phyloP scores from a whole-genome alignment of 192 early-diverging fungal species.

The Umbelopsis sp. region DNA sequence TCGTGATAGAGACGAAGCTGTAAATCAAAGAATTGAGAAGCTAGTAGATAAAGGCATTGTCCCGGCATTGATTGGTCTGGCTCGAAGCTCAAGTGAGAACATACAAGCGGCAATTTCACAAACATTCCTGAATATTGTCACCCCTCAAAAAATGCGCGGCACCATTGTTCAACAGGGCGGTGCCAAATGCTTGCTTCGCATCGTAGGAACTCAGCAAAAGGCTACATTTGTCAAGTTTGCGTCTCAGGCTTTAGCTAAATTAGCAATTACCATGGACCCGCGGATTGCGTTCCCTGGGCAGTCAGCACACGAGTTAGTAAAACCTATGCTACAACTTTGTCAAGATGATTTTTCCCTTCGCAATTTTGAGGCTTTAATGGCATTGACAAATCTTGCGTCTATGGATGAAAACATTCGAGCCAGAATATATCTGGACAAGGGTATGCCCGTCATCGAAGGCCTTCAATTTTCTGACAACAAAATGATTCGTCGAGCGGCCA shows the following conservation, averaged over 20 bases:
- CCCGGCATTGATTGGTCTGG: slow-evolving; percentile 54
- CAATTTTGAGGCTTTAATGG: slow-evolving; percentile 91
- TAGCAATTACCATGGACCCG: slow-evolving; percentile 92
- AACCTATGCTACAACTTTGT: slow-evolving; percentile 68
- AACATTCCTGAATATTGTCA: slow-evolving; percentile 71
- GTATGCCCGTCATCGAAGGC: slow-evolving; percentile 73
- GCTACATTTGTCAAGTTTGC: slow-evolving; percentile 43
- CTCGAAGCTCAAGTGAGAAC: slow-evolving; percentile 57
- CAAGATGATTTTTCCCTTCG: slow-evolving; percentile 65
- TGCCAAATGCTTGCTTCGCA: slow-evolving; percentile 61
- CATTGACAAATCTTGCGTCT: slow-evolving; percentile 89
- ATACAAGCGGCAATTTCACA: slow-evolving; percentile 68
- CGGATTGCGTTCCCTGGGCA: slow-evolving; percentile 80
- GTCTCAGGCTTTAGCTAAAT: slow-evolving; percentile 86
- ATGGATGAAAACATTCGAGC: slow-evolving; percentile 68
- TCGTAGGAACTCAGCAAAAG: slow-evolving; percentile 30
- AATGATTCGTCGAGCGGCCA: slow-evolving; percentile 84
- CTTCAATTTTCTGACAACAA: slow-evolving; percentile 80
- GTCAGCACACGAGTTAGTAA: slow-evolving; percentile 67
- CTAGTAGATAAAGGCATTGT: slow-evolving; percentile 66
- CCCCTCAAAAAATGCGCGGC: slow-evolving; percentile 70
- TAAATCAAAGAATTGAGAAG: slow-evolving; percentile 55
- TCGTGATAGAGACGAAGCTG: slow-evolving; percentile 61
- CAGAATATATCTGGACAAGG: slow-evolving; percentile 60
- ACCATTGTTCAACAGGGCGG: slow-evolving; percentile 83